These are phyloP conservation scores for Phialophora macrospora DNA, from an alignment of 2,329 filamentous ascomycete genomes.

Conservation along the genomic window DNA sequence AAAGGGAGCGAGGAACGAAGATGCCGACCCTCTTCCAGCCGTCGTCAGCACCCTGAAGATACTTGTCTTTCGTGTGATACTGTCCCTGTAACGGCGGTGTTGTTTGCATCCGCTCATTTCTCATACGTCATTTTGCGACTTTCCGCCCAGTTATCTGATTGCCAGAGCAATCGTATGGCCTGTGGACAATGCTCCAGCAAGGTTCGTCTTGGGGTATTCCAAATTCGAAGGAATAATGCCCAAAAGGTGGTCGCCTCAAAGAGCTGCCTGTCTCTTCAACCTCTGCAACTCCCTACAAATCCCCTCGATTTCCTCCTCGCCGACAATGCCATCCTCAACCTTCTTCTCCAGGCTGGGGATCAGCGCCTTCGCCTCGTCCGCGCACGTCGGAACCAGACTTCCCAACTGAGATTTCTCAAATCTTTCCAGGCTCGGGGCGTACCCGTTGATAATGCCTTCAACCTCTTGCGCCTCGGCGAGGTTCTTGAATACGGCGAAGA, in stretches of 20 bases:
- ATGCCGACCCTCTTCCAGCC: not conserved
- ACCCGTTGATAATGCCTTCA: conserved; percentile 79
- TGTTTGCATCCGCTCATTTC: not conserved
- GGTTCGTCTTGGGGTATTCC: not conserved
- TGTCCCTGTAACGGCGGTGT: not conserved
- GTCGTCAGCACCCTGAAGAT: not conserved
- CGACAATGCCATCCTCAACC: conserved; percentile 59
- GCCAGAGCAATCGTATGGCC: not conserved
- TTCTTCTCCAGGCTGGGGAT: conserved; percentile 89
- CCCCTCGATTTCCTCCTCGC: conserved; percentile 82
- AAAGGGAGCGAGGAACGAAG: not conserved
- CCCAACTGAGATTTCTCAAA: conserved; percentile 85
- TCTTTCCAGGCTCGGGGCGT: conserved; percentile 75
- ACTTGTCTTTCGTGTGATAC: not conserved
- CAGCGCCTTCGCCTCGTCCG: conserved; percentile 94
- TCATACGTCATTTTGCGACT: not conserved
- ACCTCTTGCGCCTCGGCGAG: conserved; percentile 95
- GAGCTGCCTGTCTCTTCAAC: conserved; percentile 52
- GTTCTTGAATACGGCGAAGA: conserved; percentile 94
- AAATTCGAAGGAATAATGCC: not conserved
- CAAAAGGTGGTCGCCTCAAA: conserved; percentile 18
- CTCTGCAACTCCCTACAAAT: conserved; percentile 90
- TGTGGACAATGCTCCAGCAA: too few species aligned
- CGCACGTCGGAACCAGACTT: conserved; percentile 86
- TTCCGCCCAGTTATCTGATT: not conserved